Evolutionary conservation across 2,329 filamentous ascomycete species (phyloP), one percentile per base, ranked within the genome.

Genomic region (Botrytis fabae): DNA sequence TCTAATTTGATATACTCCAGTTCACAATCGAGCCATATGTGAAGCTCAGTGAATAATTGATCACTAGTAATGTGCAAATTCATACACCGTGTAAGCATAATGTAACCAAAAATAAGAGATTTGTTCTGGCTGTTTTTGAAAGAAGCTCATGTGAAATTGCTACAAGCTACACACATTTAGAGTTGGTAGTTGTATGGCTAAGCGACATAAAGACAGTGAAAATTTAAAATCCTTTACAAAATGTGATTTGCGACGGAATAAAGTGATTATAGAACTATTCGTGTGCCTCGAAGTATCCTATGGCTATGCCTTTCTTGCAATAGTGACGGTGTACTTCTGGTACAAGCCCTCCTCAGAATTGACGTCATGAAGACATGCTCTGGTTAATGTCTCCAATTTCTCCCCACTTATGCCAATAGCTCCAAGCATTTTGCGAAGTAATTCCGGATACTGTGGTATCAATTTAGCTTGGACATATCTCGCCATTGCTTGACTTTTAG

Each of bases 381-480:
- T 72, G 20, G 62, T 72, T 40, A 72, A 48, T 32, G 48, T 48
- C 20, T 51, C 70, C 51, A 72, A 69, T 25, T 60, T 60, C 32
- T 60, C 62, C 6, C 51, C 70, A 51, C n/a, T 44, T 18, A 72
- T 61, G 0, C 40, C 62, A 48, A 68, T 32, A 32, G 70, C 51
- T 9, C 70, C 48, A n/a, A 68, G 40, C 18, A 72, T 51, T 48
- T 72, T 72, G 25, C 62, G 40, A 14, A 72, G 42, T 16, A 72
- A 57, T 25, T 68, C 70, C 14, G 51, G 62, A 60, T 72, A 68
- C 44, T 68, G 62, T 46, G 70, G 62, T 60, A 72, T 48, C 70
- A 69, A 68, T 69, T 72, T 68, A 8, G 62, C 70, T 35, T 68
- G 51, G 22, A 72, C 70, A 48, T 72, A 72, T 28, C 62, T 72